Evolutionary conservation across 495 filamentous ascomycete species (phyloP).

Genomic region (Xeromyces bisporus): DNA sequence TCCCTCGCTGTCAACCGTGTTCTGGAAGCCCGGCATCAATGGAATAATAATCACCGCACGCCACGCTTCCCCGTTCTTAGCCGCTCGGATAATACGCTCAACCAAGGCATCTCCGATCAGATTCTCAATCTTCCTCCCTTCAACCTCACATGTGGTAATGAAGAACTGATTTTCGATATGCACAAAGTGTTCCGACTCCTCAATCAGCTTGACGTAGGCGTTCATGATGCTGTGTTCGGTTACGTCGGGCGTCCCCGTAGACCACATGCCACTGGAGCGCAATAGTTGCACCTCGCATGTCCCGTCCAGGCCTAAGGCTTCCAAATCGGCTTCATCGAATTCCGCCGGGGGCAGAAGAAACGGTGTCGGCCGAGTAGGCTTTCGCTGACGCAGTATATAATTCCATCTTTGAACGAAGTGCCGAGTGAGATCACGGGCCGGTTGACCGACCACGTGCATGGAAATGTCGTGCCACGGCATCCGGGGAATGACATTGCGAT

Average conservation of each 20-base stretch:
- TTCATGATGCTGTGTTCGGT: slow-evolving; percentile 90
- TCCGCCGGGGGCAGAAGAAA: slow-evolving; percentile 89
- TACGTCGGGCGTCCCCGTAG: slow-evolving; percentile 64
- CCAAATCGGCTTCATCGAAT: slow-evolving; percentile 67
- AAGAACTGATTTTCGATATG: slow-evolving; percentile 99
- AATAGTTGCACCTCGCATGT: slow-evolving; percentile 95
- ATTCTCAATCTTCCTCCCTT: slow-evolving; percentile 78
- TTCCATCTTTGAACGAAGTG: slow-evolving; percentile 99
- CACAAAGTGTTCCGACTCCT: slow-evolving; percentile 89
- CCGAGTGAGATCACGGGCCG: slow-evolving; percentile 80
- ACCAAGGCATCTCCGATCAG: slow-evolving; percentile 90
- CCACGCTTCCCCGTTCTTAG: slow-evolving; percentile 77
- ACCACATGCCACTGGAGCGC: slow-evolving; percentile 80
- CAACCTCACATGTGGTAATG: slow-evolving; percentile 79
- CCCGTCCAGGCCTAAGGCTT: slow-evolving; percentile 72
- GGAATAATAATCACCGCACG: slow-evolving; percentile 88
- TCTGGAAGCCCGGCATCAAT: slow-evolving; percentile 95
- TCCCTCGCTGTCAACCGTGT: slow-evolving; percentile 83
- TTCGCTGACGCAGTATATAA: slow-evolving; percentile 84
- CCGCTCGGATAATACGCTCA: slow-evolving; percentile 71
- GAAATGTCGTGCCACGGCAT: slow-evolving; percentile 99
- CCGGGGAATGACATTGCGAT: slow-evolving; percentile 65
- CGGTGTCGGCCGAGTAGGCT: slow-evolving; percentile 84
- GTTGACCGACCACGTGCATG: slow-evolving; percentile 97
- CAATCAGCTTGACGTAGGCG: slow-evolving; percentile 87